A percentile compares a stretch with the other conserved stretches of the same genome.
phyloP scores from a whole-genome alignment of 139 green algal species.

The Tetraselmis chui region DNA sequence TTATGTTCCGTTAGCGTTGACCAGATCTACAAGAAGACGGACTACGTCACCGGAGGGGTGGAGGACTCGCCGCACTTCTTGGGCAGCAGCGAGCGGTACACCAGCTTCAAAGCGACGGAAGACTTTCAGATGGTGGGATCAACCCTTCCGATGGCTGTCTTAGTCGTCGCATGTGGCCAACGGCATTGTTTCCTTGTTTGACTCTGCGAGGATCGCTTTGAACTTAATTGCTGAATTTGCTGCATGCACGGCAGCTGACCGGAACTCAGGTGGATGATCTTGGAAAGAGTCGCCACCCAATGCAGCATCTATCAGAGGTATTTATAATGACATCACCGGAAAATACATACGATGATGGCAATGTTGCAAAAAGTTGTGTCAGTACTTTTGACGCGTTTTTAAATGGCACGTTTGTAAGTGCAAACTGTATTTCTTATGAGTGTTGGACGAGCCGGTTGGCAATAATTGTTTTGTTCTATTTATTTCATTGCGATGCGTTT shows the following conservation, averaged over 20 bases:
- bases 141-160: background rate
- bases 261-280: background rate
- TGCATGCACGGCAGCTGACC: background rate
- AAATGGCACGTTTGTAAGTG: background rate
- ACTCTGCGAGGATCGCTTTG: background rate
- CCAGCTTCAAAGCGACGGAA: background rate
- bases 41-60: background rate
- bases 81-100: background rate
- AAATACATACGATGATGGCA: no score
- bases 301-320: background rate
- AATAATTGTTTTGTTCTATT: background rate
- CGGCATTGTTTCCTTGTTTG: background rate
- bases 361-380: no score
- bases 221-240: background rate
- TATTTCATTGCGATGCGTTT: background rate
- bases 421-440: no score
- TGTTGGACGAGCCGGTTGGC: background rate
- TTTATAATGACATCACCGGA: no score
- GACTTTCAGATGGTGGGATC: background rate
- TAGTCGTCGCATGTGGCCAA: background rate
- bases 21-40: background rate
- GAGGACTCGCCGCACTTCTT: background rate
- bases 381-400: background rate
- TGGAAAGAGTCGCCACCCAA: background rate
- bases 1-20: background rate